Evolutionary conservation across 495 filamentous ascomycete genomes (phyloP).

Genomic region (Glarea lozoyensis): DNA sequence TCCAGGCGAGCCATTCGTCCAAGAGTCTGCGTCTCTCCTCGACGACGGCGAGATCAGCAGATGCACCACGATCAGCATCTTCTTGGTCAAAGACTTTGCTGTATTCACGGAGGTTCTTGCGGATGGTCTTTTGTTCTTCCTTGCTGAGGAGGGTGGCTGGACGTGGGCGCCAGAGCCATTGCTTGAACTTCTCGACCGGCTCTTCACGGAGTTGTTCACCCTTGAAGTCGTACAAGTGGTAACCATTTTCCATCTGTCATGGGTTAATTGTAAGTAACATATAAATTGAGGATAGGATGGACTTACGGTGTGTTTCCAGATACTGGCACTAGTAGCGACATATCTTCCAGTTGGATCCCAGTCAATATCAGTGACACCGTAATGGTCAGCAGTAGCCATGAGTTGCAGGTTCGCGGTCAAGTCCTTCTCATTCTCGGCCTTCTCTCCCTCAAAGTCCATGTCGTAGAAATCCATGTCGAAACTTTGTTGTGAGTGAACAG

Average conservation of each 20-base stretch:
- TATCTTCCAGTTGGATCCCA: constrained; percentile 97
- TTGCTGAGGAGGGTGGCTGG: constrained; percentile 80
- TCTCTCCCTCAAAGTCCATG: constrained; percentile 95
- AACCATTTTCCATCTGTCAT: constrained; percentile 92
- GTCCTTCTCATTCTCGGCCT: constrained; percentile 84
- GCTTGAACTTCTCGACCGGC: constrained; percentile 93
- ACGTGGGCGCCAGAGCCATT: constrained; percentile 88
- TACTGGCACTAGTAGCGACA: constrained; percentile 81
- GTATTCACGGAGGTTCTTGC: constrained; percentile 97
- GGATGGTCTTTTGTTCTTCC: constrained; percentile 93
- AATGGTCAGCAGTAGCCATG: constrained; percentile 89
- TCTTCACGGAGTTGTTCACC: constrained; percentile 86
- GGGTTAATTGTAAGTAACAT: constrained; percentile 26
- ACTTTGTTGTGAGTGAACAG: constrained; percentile 82
- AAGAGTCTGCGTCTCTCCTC: constrained; percentile 76
- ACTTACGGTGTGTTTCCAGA: constrained; percentile 91
- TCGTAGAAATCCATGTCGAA: constrained; percentile 98
- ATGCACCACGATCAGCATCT: constrained; percentile 82
- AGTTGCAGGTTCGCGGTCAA: constrained; percentile 87
- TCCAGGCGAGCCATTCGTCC: constrained; percentile 85
- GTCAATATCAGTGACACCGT: constrained; percentile 93
- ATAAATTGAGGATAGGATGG: background rate
- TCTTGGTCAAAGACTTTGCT: constrained; percentile 89
- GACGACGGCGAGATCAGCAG: constrained; percentile 86
- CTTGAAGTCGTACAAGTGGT: constrained; percentile 94